phyloP scores from a whole-genome alignment of 164 flowering plant species.

The Pachysandra terminalis region DNA sequence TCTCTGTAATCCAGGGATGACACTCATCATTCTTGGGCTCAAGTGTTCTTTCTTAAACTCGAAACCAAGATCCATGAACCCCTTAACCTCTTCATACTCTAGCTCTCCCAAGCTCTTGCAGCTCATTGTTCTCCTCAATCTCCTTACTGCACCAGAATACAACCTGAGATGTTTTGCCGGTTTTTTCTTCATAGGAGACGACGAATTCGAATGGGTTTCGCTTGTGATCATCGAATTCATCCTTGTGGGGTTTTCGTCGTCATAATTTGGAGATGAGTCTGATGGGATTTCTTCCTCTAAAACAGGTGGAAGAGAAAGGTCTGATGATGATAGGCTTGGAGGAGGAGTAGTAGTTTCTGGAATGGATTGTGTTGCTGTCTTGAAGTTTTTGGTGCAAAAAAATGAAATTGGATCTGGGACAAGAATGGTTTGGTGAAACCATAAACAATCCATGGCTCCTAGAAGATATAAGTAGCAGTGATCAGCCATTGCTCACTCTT shows the following conservation, averaged over 20 bases:
- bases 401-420: constrained; percentile 26
- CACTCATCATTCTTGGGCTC: constrained; percentile 37
- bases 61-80: constrained; percentile 76
- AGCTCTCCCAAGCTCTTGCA: constrained; percentile 50
- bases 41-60: constrained; percentile 43
- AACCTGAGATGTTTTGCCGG: constrained; percentile 1
- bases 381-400: neutral
- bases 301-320: constrained; percentile 3
- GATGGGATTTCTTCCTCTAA: constrained; percentile 13
- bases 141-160: constrained; percentile 10
- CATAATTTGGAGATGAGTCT: neutral
- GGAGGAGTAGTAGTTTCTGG: constrained; percentile 10
- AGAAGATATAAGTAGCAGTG: constrained; percentile 21
- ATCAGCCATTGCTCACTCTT: constrained; percentile 27
- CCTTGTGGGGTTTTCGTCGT: constrained; percentile 22
- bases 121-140: constrained; percentile 32
- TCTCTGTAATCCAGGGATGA: constrained; percentile 60
- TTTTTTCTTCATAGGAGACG: constrained; percentile 24
- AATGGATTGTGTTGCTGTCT: constrained; percentile 3
- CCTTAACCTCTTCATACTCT: constrained; percentile 65
- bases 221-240: constrained; percentile 5
- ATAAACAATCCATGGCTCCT: constrained; percentile 48
- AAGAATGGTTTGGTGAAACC: constrained; percentile 52
- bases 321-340: constrained; percentile 6
- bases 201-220: constrained; percentile 24